A percentile compares a stretch with the other conserved stretches of the same genome.
phyloP scores from a whole-genome alignment of 2,329 filamentous ascomycete species.

The Scedosporium apiospermum region DNA sequence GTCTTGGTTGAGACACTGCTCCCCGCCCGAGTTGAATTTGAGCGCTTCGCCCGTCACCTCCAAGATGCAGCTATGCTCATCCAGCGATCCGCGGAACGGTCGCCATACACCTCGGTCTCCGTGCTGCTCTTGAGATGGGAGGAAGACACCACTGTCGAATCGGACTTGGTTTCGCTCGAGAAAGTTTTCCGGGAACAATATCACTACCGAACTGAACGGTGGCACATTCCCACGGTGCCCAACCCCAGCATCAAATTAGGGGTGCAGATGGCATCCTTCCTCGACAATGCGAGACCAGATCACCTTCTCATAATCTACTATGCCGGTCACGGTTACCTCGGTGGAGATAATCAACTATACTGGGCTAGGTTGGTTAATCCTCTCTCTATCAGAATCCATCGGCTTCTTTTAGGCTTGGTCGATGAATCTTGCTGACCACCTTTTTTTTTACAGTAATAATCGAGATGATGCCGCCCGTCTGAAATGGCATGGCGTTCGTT shows the following conservation, averaged over 20 bases:
- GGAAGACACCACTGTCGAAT: conserved; percentile 43
- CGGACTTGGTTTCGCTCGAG: conserved; percentile 45
- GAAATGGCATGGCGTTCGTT: conserved; percentile 55
- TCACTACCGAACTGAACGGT: conserved; percentile 50
- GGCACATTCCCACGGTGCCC: conserved; percentile 49
- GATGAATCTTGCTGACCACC: conserved; percentile 13
- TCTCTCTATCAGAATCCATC: conserved; percentile 5
- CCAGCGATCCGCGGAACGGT: conserved; percentile 50
- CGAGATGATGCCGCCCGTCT: conserved; percentile 50
- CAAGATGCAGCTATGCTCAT: conserved; percentile 61
- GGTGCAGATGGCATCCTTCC: conserved; percentile 49
- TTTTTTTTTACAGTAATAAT: conserved; percentile 34
- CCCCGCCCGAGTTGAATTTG: conserved; percentile 51
- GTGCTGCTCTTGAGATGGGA: conserved; percentile 55
- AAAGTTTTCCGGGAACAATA: conserved; percentile 50
- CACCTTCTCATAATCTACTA: conserved; percentile 58
- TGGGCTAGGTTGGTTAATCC: conserved; percentile 53
- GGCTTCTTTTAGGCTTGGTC: conserved; percentile 1
- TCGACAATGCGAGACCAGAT: conserved; percentile 47
- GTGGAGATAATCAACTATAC: conserved; percentile 51
- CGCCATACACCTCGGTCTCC: conserved; percentile 48
- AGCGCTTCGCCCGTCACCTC: conserved; percentile 56
- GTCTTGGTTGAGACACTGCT: conserved; percentile 11
- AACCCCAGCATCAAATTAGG: conserved; percentile 53
- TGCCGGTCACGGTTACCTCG: conserved; percentile 49